These are phyloP conservation scores for Nitzschia putrida DNA, from an alignment of 108 stramenopile genomes.

Conservation along the genomic window DNA sequence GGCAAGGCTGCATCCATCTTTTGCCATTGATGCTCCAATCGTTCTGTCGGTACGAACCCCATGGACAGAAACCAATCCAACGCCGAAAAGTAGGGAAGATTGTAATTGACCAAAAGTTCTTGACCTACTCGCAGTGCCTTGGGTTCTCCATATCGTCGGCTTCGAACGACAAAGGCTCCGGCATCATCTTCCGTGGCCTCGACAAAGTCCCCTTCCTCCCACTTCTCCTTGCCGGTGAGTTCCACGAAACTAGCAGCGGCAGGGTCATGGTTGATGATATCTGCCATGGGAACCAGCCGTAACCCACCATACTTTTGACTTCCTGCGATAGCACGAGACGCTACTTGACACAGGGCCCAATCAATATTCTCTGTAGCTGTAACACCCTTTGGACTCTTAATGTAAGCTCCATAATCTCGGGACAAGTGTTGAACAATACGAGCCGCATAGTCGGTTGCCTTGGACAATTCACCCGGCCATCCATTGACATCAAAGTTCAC, in stretches of 20 bases:
- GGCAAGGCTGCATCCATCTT: slow-evolving; percentile 55
- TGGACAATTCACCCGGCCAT: slow-evolving; percentile 72
- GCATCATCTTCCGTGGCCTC: slow-evolving; percentile 58
- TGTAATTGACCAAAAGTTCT: slow-evolving; percentile 83
- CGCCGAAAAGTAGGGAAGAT: slow-evolving; percentile 77
- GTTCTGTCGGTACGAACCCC: slow-evolving; percentile 84
- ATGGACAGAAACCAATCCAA: slow-evolving; percentile 84
- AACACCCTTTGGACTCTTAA: slow-evolving; percentile 42
- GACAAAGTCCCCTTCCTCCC: slow-evolving; percentile 48
- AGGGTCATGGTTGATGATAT: slow-evolving; percentile 83
- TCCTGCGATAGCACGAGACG: slow-evolving; percentile 73
- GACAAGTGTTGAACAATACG: slow-evolving; percentile 47
- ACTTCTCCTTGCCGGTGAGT: slow-evolving; percentile 58
- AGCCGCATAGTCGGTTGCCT: slow-evolving; percentile 63
- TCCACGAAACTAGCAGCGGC: slow-evolving; percentile 76
- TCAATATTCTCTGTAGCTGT: slow-evolving; percentile 45
- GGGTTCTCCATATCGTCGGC: slow-evolving; percentile 60
- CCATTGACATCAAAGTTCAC: slow-evolving; percentile 71
- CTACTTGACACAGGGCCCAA: slow-evolving; percentile 85
- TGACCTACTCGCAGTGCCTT: slow-evolving; percentile 70
- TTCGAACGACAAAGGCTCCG: slow-evolving; percentile 76
- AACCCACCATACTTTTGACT: slow-evolving; percentile 56
- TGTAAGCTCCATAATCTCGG: slow-evolving; percentile 43
- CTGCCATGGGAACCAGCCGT: slow-evolving; percentile 73
- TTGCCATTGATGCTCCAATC: slow-evolving; percentile 54